These are phyloP conservation scores for Fusarium guadeloupense DNA, from an alignment of 2,329 filamentous ascomycete species.

Conservation along the genomic window DNA sequence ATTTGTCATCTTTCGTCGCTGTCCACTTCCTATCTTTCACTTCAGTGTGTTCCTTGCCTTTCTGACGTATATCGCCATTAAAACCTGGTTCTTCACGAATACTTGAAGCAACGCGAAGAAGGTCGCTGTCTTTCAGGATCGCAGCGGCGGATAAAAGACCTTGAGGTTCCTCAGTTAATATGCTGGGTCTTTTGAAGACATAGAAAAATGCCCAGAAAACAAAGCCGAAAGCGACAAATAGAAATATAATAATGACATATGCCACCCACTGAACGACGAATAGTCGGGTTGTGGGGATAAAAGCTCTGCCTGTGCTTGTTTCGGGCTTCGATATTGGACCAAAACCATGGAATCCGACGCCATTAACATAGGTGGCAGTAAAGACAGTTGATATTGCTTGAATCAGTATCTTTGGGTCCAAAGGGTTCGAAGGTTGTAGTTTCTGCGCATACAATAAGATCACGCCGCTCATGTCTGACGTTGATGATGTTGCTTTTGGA, in stretches of 20 bases:
- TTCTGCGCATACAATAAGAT: constrained; percentile 11
- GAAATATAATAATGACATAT: constrained; percentile 11
- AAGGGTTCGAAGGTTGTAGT: not conserved
- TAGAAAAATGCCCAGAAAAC: constrained; percentile 1
- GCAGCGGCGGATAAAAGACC: constrained; percentile 16
- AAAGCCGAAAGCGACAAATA: constrained; percentile 1
- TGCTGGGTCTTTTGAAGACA: constrained; percentile 3
- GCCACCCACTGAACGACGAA: constrained; percentile 22
- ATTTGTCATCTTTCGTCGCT: not conserved
- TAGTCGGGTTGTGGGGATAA: constrained; percentile 6
- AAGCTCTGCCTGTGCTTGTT: not conserved
- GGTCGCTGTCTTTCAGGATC: constrained; percentile 13
- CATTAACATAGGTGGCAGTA: constrained; percentile 9
- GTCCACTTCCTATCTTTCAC: constrained; percentile 13
- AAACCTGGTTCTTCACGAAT: not conserved
- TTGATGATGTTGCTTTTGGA: constrained; percentile 11
- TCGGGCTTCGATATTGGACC: not conserved
- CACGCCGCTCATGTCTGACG: constrained; percentile 11
- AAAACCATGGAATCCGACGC: constrained; percentile 10
- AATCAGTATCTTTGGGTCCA: not conserved
- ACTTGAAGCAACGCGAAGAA: not conserved
- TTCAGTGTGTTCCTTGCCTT: not conserved
- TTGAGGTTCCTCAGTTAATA: constrained; percentile 13
- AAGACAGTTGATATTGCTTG: constrained; percentile 14
- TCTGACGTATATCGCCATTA: constrained; percentile 3